Evolutionary conservation across 192 early-diverging fungal species (phyloP).

Genomic region (Gigaspora rosea): DNA sequence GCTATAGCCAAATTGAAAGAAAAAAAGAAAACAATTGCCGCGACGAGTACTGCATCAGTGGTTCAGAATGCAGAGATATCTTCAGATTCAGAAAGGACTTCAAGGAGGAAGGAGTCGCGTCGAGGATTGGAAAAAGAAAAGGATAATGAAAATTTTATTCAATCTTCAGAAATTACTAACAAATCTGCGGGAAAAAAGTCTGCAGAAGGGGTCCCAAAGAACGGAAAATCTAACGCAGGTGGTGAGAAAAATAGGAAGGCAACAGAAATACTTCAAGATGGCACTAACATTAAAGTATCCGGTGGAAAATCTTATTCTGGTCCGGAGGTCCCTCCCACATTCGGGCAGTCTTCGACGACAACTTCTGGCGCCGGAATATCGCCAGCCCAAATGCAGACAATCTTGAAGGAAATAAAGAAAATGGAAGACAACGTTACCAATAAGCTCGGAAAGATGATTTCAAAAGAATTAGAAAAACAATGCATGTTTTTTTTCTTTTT

Average conservation of each 20-base stretch:
- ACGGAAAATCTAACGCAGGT: constrained; percentile 2
- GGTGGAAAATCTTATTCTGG: not conserved
- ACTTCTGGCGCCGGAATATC: not conserved
- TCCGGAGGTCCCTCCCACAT: not conserved
- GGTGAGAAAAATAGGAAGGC: constrained; percentile 13
- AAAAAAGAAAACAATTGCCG: constrained; percentile 37
- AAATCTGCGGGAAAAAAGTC: constrained; percentile 12
- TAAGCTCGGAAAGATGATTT: constrained; percentile 32
- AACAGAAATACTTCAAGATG: not conserved
- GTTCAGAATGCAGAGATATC: constrained; percentile 4
- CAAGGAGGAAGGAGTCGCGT: constrained; percentile 8
- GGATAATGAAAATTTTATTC: constrained; percentile 28
- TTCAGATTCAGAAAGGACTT: constrained; percentile 26
- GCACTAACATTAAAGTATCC: not conserved
- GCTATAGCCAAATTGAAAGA: constrained; percentile 50
- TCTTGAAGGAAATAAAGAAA: constrained; percentile 33
- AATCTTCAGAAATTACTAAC: not conserved
- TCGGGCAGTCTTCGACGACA: not conserved
- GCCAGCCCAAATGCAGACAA: constrained; percentile 9
- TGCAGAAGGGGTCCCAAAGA: constrained; percentile 1
- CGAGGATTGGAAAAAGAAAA: constrained; percentile 32
- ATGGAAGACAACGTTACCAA: constrained; percentile 35
- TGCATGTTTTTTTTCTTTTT: constrained; percentile 16
- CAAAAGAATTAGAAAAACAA: constrained; percentile 36
- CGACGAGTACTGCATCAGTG: constrained; percentile 7